phyloP scores from a whole-genome alignment of 2,329 filamentous ascomycete species.

The Fusarium pseudonygamai region DNA sequence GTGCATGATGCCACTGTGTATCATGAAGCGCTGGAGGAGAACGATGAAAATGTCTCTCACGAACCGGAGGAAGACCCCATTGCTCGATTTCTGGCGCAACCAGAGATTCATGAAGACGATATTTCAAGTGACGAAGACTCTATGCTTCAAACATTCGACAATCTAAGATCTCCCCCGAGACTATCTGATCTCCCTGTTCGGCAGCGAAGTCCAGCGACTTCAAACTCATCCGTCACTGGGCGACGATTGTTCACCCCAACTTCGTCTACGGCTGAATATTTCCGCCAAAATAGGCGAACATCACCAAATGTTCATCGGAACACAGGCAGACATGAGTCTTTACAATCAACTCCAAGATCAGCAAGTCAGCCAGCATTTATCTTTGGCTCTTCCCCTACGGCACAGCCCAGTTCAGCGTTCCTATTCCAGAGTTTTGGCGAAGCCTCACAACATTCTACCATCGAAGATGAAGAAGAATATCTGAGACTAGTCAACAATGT shows the following conservation, averaged over 20 bases:
- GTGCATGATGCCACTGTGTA: background rate
- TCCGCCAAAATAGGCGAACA: background rate
- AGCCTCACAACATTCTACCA: background rate
- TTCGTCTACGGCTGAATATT: background rate
- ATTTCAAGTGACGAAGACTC: background rate
- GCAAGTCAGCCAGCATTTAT: constrained; percentile 18
- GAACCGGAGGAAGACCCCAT: background rate
- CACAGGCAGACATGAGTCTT: background rate
- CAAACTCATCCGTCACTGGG: constrained; percentile 12
- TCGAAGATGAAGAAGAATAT: constrained; percentile 24
- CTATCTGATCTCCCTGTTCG: constrained; percentile 14
- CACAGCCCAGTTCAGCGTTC: constrained; percentile 10
- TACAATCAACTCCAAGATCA: background rate
- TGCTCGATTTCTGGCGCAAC: background rate
- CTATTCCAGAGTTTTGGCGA: constrained; percentile 10
- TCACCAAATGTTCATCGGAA: background rate
- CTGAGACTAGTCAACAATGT: constrained; percentile 11
- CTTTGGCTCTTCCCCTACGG: constrained; percentile 26
- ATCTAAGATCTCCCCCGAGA: background rate
- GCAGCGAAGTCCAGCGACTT: constrained; percentile 20
- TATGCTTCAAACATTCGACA: background rate
- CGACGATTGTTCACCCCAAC: constrained; percentile 12
- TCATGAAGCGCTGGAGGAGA: background rate
- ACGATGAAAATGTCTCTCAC: background rate
- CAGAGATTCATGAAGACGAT: constrained; percentile 9